Base-by-base conservation (phyloP, 1,139 yeast species). In the Nakaseomyces delphensis region DNA sequence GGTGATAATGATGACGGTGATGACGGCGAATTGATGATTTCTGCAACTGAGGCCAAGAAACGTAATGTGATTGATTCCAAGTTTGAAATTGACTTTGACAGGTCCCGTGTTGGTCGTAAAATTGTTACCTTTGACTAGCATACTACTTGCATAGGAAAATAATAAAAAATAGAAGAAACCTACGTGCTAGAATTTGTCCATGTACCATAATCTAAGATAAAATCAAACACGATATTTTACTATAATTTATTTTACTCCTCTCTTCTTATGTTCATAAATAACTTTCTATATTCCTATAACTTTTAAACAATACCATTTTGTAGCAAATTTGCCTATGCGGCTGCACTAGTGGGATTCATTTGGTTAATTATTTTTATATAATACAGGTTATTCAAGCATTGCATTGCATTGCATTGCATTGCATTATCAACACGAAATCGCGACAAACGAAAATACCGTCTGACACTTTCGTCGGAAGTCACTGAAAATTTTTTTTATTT, bases 21-120 rank as follows among this genome's bases (percentile, higher is more conserved):
- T 24, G 50, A 45, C 6, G 40, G 29, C 9, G 41, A 39, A 13
- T 35, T 20, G 43, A 36, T 20, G 36, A 38, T 19, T 11, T 33
- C 40, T 3, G 40, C 23, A 14, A 39, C 33, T 16, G 41, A 32
- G 35, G 37, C 41, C 9, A 53, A 45, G 40, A 52, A 44, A 24
- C 44, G 47, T 16, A 59, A 57, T 38, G 61, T 59, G 13, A 54
- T 57, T 27, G 49, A 50, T 37, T 51, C 60, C 1, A 55, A 52
- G 19, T 64, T 64, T 36, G 66, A 63, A 38, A 63, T 64, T 16
- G 59, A 64, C 45, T 65, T 65, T 41, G 68, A 65, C 43, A 60
- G 69, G 43, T 62, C 66, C 2, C 51, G 53, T 27, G 66, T 64
- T 16, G 69, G 69, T 4, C 62, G 62, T 45, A 65, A 63, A 42